These are phyloP conservation scores for Stachybotrys elegans DNA, from an alignment of 2,329 filamentous ascomycete species.

Conservation along the genomic window DNA sequence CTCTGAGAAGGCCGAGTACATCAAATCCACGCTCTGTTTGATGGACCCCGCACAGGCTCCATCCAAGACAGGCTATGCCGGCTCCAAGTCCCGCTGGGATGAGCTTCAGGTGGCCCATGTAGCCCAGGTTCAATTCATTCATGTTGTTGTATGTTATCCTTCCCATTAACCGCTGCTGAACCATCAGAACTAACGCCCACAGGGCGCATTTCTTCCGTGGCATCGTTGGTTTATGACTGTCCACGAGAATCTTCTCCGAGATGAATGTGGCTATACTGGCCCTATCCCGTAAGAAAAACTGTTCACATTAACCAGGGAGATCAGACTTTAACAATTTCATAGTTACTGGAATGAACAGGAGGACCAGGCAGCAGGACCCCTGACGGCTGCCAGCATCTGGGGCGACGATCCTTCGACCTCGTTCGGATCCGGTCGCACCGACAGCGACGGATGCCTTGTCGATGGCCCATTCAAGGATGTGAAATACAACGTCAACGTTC, in stretches of 20 bases:
- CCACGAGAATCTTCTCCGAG: neutral
- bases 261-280: conserved; percentile 3
- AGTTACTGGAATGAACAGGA: conserved; percentile 1
- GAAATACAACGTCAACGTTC: too few relatives aligned
- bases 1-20: conserved; percentile 1
- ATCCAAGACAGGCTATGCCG: neutral
- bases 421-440: too few relatives aligned
- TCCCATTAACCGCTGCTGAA: neutral
- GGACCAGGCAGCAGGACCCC: neutral
- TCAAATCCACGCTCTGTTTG: neutral
- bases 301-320: neutral
- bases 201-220: conserved; percentile 2
- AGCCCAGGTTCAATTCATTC: neutral
- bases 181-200: neutral
- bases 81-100: neutral
- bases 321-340: too few relatives aligned
- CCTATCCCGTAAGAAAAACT: neutral
- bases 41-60: conserved; percentile 1
- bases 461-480: too few relatives aligned
- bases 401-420: too few relatives aligned
- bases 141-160: neutral
- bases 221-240: neutral
- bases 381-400: neutral
- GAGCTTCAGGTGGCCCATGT: neutral
- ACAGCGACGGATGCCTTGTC: too few relatives aligned